phyloP scores from a whole-genome alignment of 2,329 filamentous ascomycete genomes.

The Diaporthe sp. region DNA sequence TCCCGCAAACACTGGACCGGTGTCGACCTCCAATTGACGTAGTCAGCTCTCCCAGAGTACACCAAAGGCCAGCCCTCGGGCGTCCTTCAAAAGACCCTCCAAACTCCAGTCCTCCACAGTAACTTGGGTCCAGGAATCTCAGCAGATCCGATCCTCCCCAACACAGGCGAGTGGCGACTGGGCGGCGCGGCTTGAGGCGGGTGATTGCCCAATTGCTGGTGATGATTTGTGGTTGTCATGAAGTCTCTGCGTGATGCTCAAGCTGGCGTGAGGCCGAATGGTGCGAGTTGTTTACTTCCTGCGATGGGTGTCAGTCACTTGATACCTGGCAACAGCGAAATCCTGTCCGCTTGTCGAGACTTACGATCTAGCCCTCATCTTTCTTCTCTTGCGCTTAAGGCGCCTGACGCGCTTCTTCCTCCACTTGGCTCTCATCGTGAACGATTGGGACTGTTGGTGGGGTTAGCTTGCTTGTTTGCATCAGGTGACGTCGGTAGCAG shows the following conservation, averaged over 20 bases:
- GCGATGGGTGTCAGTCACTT: conserved; percentile 49
- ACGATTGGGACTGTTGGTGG: conserved; percentile 51
- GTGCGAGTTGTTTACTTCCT: conserved; percentile 77
- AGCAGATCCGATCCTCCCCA: conserved; percentile 41
- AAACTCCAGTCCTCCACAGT: conserved; percentile 32
- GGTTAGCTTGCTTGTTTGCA: conserved; percentile 40
- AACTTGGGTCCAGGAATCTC: conserved; percentile 40
- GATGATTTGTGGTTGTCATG: conserved; percentile 49
- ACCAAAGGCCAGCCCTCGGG: conserved; percentile 33
- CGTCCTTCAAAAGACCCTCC: conserved; percentile 34
- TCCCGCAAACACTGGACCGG: conserved; percentile 37
- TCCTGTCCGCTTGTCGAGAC: conserved; percentile 53
- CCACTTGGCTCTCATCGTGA: conserved; percentile 95
- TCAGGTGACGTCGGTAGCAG: conserved; percentile 33
- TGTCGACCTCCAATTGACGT: conserved; percentile 35
- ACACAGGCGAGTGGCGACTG: conserved; percentile 38
- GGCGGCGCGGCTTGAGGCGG: conserved; percentile 32
- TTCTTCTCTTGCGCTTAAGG: conserved; percentile 99
- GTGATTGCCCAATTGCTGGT: conserved; percentile 34
- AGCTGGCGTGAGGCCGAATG: conserved; percentile 66
- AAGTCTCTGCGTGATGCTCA: conserved; percentile 46
- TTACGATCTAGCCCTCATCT: conserved; percentile 98
- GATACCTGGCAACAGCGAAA: conserved; percentile 37
- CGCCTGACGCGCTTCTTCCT: conserved; percentile 99
- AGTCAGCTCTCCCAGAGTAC: conserved; percentile 36